Percentiles rank a stretch among this genome's conserved stretches.
phyloP scores from a whole-genome alignment of 371 early-diverging fungal species.

The Parasitella parasitica region DNA sequence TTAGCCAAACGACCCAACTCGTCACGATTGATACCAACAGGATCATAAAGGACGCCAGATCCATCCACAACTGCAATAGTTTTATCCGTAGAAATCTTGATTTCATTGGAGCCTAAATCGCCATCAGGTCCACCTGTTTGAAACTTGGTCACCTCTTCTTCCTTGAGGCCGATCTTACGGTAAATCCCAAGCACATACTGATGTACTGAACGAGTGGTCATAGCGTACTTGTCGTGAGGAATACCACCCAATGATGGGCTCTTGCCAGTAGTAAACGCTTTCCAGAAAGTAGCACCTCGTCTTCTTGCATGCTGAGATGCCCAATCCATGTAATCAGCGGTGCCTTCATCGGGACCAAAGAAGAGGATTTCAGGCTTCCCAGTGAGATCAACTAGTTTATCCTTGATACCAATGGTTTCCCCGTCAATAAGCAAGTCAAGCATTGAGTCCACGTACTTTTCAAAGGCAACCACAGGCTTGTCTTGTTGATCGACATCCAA shows the following conservation, averaged over 20 bases:
- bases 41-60: constrained; percentile 92
- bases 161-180: constrained; percentile 82
- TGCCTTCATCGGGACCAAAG: constrained; percentile 99
- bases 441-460: constrained; percentile 96
- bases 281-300: constrained; percentile 95
- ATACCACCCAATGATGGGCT: constrained; percentile 95
- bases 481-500: constrained; percentile 93
- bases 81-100: constrained; percentile 96
- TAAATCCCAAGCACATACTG: constrained; percentile 97
- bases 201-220: constrained; percentile 98
- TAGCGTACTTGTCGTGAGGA: constrained; percentile 96
- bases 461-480: constrained; percentile 93
- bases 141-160: constrained; percentile 80
- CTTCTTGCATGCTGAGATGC: constrained; percentile 92
- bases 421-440: constrained; percentile 93
- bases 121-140: constrained; percentile 99
- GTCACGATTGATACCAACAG: constrained; percentile 84
- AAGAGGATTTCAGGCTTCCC: constrained; percentile 95
- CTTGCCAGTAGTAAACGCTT: constrained; percentile 99
- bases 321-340: constrained; percentile 99
- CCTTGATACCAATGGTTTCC: constrained; percentile 94
- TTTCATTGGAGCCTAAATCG: constrained; percentile 97
- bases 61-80: constrained; percentile 96
- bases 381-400: constrained; percentile 87
- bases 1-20: constrained; percentile 85